phyloP scores from a whole-genome alignment of 306 rosid species.

The Gillenia trifoliata region DNA sequence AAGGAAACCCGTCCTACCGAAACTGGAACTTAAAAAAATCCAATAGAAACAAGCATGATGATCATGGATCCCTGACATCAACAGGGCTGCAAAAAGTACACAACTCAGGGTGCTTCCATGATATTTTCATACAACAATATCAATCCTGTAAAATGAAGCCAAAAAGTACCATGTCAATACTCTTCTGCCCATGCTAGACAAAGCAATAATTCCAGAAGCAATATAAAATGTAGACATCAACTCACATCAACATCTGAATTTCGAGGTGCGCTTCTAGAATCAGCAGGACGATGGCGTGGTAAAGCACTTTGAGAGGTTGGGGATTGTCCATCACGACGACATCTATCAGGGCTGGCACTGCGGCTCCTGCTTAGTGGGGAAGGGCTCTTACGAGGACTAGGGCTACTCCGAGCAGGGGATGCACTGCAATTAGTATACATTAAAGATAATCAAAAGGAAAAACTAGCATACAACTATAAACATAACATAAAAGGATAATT shows the following conservation, averaged over 20 bases:
- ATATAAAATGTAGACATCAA: conserved; percentile 4
- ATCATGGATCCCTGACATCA: conserved; percentile 32
- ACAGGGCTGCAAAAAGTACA: conserved; percentile 37
- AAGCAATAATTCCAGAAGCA: neutral
- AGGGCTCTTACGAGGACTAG: conserved; percentile 52
- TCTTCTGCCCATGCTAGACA: neutral
- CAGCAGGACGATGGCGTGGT: conserved; percentile 41
- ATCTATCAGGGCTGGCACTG: conserved; percentile 49
- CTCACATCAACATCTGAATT: conserved; percentile 66
- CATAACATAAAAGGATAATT: neutral
- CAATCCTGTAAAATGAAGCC: conserved; percentile 35
- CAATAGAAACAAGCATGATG: conserved; percentile 34
- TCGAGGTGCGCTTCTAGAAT: conserved; percentile 52
- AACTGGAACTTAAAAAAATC: conserved; percentile 46
- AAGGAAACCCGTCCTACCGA: conserved; percentile 56
- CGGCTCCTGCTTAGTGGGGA: conserved; percentile 40
- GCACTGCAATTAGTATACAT: conserved; percentile 30
- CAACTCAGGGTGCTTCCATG: conserved; percentile 20
- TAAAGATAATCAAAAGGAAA: neutral
- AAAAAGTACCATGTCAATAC: neutral
- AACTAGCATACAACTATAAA: neutral
- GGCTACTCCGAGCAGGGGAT: conserved; percentile 55
- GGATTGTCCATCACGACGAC: conserved; percentile 42
- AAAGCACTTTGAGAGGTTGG: conserved; percentile 57
- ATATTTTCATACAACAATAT: conserved; percentile 11